Percentiles rank a stretch among this genome's conserved stretches.
Conservation (phyloP, 2,329 filamentous ascomycete genomes). For the Scleromitrula shiraiana region DNA sequence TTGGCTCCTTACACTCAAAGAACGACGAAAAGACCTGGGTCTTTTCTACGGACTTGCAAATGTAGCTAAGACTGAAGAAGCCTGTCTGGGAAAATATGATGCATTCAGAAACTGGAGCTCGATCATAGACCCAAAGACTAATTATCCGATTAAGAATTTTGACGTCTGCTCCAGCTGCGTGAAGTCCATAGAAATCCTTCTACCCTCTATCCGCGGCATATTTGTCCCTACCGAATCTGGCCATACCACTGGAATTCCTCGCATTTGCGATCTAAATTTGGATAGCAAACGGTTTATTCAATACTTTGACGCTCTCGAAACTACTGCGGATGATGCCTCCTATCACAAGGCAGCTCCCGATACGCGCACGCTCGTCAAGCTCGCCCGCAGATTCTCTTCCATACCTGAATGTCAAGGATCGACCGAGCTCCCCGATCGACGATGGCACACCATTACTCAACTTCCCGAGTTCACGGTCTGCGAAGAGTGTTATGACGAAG, state of each 20-base stretch:
- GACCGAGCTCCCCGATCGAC: conserved; percentile 45
- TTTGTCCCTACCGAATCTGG: conserved; percentile 40
- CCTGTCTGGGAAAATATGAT: conserved; percentile 50
- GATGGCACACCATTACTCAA: conserved; percentile 72
- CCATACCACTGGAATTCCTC: conserved; percentile 38
- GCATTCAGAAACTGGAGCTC: conserved; percentile 65
- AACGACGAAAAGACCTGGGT: conserved; percentile 55
- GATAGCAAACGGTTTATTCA: conserved; percentile 47
- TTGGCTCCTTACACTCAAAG: conserved; percentile 71
- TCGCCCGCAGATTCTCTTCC: conserved; percentile 19
- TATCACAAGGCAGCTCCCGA: conserved; percentile 21
- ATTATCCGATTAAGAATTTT: conserved; percentile 60
- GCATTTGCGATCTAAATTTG: conserved; percentile 63
- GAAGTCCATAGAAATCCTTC: conserved; percentile 60
- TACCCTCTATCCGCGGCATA: conserved; percentile 62
- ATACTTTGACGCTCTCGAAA: conserved; percentile 55
- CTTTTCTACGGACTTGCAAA: conserved; percentile 63
- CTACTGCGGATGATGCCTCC: conserved; percentile 43
- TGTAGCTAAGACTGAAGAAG: conserved; percentile 47
- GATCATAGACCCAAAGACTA: conserved; percentile 59
- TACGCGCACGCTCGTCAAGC: conserved; percentile 19
- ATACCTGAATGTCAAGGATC: conserved; percentile 30
- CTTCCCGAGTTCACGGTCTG: conserved; percentile 77
- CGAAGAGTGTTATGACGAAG: conserved; percentile 75
- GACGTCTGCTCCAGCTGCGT: conserved; percentile 68